Base-by-base conservation (phyloP, 768 basidiomycete species). In the Zangia roseola region DNA sequence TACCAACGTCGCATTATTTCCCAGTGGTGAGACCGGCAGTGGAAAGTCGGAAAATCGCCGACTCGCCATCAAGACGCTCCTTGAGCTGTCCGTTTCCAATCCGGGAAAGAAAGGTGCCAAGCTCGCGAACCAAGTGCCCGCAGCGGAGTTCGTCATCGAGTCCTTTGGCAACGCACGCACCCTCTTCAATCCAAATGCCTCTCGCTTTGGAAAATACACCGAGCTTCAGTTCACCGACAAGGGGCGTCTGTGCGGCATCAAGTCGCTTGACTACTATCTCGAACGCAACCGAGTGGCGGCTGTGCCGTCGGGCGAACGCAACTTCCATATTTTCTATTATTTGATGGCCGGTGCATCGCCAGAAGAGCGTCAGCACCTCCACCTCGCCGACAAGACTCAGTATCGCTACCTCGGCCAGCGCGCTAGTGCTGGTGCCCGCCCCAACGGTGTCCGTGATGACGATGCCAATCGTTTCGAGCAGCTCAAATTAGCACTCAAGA, bases 321-420 rank as follows among this genome's bases (percentile, higher is more conserved):
- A 97, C 57, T 97, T 98, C 66, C 94, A 99, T 68, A 93, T 95
- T 30, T 97, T 98, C 70, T 97, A 98, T 65, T 97, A 97, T 67
- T 82, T 99, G 60, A 84, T 94, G 50, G 88, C 92, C 1, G 95
- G 97, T 21, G 93, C 94, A 2, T 83, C 87, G 0, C 62, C 80
- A 0, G 97, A 98, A 60, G 97, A 99, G 65, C 75, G 90, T 13
- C 83, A 88, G 24, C 92, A 94, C 63, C 79, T 98, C 44, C 87
- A 89, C 53, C 78, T 99, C 9, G 71, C 80, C 43, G 88, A 95
- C 62, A 86, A 86, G 65, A 79, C 82, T 2, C 78, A 81, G 7
- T 99, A 93, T 58, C 82, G 93, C 2, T 97, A 94, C 64, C 82
- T 97, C 4, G 91, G 90, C 4, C 83, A 86, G 60, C 77, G 87